Evolutionary conservation across 768 basidiomycete genomes (phyloP).

Genomic region (Krasilnikovozyma curviuscula): DNA sequence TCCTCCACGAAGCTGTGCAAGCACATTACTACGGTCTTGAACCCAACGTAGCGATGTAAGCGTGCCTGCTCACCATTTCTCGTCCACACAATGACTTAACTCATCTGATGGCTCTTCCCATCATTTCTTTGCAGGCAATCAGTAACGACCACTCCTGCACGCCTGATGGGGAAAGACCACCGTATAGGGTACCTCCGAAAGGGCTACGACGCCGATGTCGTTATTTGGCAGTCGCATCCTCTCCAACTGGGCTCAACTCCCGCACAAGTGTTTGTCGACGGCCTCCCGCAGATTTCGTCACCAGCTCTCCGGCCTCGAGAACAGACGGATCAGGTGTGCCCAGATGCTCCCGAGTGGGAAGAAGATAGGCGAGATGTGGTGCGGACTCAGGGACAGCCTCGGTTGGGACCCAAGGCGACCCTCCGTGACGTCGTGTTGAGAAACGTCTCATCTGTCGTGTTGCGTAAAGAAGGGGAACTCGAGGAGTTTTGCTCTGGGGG

Average conservation of each 20-base stretch:
- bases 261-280: constrained; percentile 67
- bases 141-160: constrained; percentile 54
- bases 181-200: constrained; percentile 51
- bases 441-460: constrained; percentile 39
- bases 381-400: constrained; percentile 17
- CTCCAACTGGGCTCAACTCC: constrained; percentile 58
- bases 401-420: not conserved
- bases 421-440: constrained; percentile 38
- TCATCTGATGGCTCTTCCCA: not conserved
- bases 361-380: too few species aligned
- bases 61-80: constrained; percentile 49
- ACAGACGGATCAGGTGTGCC: too few species aligned
- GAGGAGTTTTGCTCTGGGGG: constrained; percentile 11
- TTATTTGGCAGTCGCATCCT: constrained; percentile 45
- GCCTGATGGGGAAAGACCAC: constrained; percentile 52
- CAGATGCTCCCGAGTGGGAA: too few species aligned
- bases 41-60: too few species aligned
- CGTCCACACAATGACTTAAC: too few species aligned
- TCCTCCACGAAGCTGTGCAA: constrained; percentile 1
- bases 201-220: constrained; percentile 58
- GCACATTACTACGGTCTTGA: constrained; percentile 50
- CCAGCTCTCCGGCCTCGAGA: too few species aligned
- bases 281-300: constrained; percentile 40
- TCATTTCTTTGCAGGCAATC: too few species aligned
- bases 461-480: constrained; percentile 24